These are phyloP conservation scores for Aspergillus cejpii DNA, from an alignment of 2,329 filamentous ascomycete species.

Conservation along the genomic window DNA sequence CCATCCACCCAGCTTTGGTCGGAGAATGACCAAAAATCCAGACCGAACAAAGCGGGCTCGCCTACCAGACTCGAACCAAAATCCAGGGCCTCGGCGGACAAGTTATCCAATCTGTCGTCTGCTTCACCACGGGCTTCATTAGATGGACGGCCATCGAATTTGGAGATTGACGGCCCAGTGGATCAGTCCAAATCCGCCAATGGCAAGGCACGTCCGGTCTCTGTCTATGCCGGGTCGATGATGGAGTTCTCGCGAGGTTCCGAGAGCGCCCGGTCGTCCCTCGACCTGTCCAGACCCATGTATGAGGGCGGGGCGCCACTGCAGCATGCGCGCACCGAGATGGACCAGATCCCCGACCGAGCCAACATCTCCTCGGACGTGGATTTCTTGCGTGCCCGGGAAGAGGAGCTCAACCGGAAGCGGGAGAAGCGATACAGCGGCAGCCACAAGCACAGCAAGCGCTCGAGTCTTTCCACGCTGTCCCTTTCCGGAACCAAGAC, in stretches of 20 bases:
- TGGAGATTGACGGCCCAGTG: constrained; percentile 55
- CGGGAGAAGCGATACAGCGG: constrained; percentile 51
- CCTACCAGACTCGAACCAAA: constrained; percentile 43
- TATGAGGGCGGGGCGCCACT: constrained; percentile 34
- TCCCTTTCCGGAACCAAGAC: constrained; percentile 69
- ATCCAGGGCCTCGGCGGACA: constrained; percentile 46
- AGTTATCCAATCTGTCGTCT: constrained; percentile 49
- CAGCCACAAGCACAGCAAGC: constrained; percentile 59
- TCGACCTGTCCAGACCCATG: constrained; percentile 29
- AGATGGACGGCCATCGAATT: constrained; percentile 60
- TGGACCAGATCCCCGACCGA: constrained; percentile 30
- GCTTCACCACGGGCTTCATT: constrained; percentile 62
- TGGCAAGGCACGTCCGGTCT: constrained; percentile 64
- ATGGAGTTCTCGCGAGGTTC: constrained; percentile 75
- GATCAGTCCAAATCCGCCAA: constrained; percentile 58
- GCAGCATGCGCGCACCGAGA: constrained; percentile 31
- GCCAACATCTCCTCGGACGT: constrained; percentile 70
- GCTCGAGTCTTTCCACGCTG: constrained; percentile 62
- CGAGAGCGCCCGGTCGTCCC: constrained; percentile 50
- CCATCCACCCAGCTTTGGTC: constrained; percentile 46
- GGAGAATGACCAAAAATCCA: constrained; percentile 22
- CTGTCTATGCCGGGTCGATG: constrained; percentile 75
- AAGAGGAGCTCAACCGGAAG: constrained; percentile 56
- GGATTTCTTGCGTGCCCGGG: constrained; percentile 72
- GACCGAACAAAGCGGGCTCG: constrained; percentile 27